Evolutionary conservation across 495 filamentous ascomycete species (phyloP), one percentile per base, ranked within the genome.

Genomic region (Hypomontagnella monticulosa): DNA sequence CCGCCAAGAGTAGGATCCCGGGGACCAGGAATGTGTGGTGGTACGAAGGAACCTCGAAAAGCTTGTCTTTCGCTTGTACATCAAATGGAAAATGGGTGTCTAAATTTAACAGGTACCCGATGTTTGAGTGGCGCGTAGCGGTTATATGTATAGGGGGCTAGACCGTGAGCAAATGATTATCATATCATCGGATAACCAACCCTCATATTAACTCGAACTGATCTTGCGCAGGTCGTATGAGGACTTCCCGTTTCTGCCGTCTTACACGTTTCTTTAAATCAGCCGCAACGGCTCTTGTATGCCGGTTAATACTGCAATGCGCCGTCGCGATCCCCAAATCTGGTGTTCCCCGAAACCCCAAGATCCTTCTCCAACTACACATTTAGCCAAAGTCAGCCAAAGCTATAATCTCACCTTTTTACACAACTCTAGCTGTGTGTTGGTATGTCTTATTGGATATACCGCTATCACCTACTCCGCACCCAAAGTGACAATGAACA

Each of bases 301-400:
- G 43, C 52, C 61, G 66, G 66, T 1, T 65, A 64, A 69, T 68
- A 63, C 27, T 50, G 41, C 49, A 49, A 59, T 40, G 15, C 19
- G 47, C 46, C 34, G 23, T 34, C 40, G 54, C 40, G 20, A 30
- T 49, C 15, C 43, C 42, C 11, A 15, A 30, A 50, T 51, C 49
- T 43, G 34, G 38, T 18, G 4, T 53, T 38, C 44, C 15, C n/a
- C 32, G 4, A 58, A 18, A 42, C 50, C 50, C 27, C 30, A 37
- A 49, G 54, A 14, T 15, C 19, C 23, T 63, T 54, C 54, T 58
- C 71, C 46, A 69, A 66, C 67, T 71, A 66, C 20, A 61, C 48
- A 58, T 73, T 73, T 73, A 73, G 64, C 71, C 71, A 71, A 57
- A 58, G 34, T 38, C 37, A 15, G 47, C 16, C 23, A 23, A 10